Evolutionary conservation across 1,284 basidiomycete species (phyloP).

Genomic region (Leccinum pachyderme): DNA sequence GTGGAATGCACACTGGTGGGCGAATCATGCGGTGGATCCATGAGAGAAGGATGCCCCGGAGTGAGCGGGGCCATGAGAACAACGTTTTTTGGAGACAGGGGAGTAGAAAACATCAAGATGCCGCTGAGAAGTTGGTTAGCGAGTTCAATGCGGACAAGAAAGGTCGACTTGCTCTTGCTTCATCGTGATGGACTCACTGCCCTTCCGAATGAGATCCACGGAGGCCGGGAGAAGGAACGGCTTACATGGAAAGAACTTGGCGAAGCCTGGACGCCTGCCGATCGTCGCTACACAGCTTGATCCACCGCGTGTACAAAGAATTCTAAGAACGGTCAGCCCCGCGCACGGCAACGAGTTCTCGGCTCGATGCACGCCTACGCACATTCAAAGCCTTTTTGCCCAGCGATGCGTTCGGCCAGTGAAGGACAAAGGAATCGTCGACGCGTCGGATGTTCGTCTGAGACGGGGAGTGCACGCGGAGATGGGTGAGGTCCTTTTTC

Average conservation of each 20-base stretch:
- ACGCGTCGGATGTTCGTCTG: constrained; percentile 24
- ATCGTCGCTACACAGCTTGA: constrained; percentile 25
- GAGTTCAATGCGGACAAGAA: neutral
- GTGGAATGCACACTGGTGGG: constrained; percentile 17
- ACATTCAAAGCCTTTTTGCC: neutral
- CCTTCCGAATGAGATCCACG: constrained; percentile 10
- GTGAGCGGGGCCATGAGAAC: too few species aligned
- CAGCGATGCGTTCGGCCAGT: constrained; percentile 19
- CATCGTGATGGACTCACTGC: constrained; percentile 27
- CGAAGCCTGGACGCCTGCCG: constrained; percentile 26
- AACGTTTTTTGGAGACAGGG: neutral
- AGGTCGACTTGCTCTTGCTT: constrained; percentile 22
- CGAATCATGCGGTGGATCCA: neutral
- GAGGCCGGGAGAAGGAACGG: neutral
- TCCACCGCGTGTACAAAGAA: constrained; percentile 23
- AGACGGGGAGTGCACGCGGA: constrained; percentile 28
- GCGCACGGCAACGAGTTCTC: neutral
- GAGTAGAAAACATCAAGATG: constrained; percentile 14
- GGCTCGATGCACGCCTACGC: constrained; percentile 1
- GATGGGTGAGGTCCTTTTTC: constrained; percentile 27
- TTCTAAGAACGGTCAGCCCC: constrained; percentile 13
- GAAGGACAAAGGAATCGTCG: constrained; percentile 23
- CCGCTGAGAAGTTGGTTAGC: constrained; percentile 8
- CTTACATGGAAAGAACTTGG: constrained; percentile 28
- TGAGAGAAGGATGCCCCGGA: neutral